phyloP scores from a whole-genome alignment of 2,329 filamentous ascomycete genomes.

The Aspergillus udagawae region DNA sequence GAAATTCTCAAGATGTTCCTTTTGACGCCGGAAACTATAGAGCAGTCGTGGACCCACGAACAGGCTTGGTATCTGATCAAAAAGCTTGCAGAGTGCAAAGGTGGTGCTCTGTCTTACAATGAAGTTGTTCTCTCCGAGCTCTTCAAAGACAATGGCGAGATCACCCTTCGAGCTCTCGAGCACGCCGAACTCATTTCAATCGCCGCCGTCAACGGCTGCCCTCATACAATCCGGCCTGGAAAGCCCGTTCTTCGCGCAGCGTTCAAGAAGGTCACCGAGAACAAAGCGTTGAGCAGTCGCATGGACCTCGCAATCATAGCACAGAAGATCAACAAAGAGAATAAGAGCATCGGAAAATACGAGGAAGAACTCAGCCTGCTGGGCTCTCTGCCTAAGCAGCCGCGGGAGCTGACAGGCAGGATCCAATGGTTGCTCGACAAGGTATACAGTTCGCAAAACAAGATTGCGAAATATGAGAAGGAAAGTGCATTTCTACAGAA shows the following conservation, averaged over 20 bases:
- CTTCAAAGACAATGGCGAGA: conserved; percentile 70
- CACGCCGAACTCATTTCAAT: conserved; percentile 83
- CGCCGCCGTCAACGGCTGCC: conserved; percentile 68
- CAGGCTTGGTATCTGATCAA: conserved; percentile 91
- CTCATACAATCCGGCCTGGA: conserved; percentile 71
- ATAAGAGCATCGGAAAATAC: conserved; percentile 68
- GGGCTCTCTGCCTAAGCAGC: conserved; percentile 66
- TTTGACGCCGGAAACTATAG: conserved; percentile 54
- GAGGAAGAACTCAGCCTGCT: conserved; percentile 73
- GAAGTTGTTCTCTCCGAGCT: conserved; percentile 73
- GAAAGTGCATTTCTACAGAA: conserved; percentile 71
- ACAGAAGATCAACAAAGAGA: conserved; percentile 68
- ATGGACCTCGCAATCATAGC: conserved; percentile 68
- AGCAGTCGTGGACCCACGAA: conserved; percentile 69
- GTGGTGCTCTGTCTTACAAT: conserved; percentile 68
- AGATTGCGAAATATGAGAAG: conserved; percentile 68
- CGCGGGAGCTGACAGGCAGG: conserved; percentile 62
- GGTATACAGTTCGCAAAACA: conserved; percentile 67
- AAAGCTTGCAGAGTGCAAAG: conserved; percentile 63
- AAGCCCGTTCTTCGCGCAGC: conserved; percentile 84
- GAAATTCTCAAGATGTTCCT: conserved; percentile 95
- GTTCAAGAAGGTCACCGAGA: conserved; percentile 67
- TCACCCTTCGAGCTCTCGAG: conserved; percentile 73
- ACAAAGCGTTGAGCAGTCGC: conserved; percentile 67
- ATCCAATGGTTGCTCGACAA: conserved; percentile 71